phyloP scores from a whole-genome alignment of 257 asterid genomes.

The Apocynum venetum region DNA sequence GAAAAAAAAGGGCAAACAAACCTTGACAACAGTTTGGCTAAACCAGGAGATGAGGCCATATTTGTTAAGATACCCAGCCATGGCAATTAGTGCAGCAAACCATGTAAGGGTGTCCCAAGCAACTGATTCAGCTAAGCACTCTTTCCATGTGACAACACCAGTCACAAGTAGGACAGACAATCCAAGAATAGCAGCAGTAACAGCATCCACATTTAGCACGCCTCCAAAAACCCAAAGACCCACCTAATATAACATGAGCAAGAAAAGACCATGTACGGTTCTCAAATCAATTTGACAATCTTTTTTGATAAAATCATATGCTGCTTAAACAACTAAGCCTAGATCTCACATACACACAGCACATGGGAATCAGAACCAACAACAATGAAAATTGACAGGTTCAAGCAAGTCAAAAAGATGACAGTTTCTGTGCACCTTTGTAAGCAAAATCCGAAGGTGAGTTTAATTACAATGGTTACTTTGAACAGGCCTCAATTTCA shows the following conservation, averaged over 20 bases:
- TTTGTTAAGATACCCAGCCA: slow-evolving; percentile 98
- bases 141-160: slow-evolving; percentile 98
- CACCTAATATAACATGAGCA: slow-evolving; percentile 44
- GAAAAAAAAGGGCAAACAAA: slow-evolving; percentile 12
- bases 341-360: background rate
- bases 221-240: slow-evolving; percentile 97
- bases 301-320: background rate
- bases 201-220: slow-evolving; percentile 79
- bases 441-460: background rate
- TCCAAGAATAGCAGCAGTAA: slow-evolving; percentile 95
- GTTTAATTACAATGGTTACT: background rate
- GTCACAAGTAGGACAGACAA: slow-evolving; percentile 76
- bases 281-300: background rate
- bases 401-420: background rate
- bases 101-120: slow-evolving; percentile 99
- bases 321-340: background rate
- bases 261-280: slow-evolving; percentile 3
- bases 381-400: background rate
- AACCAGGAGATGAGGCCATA: slow-evolving; percentile 97
- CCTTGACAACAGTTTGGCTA: slow-evolving; percentile 96
- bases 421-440: background rate
- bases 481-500: background rate
- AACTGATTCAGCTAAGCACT: slow-evolving; percentile 92
- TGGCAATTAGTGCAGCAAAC: slow-evolving; percentile 99
- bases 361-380: background rate